Evolutionary conservation across 192 early-diverging fungal genomes (phyloP).

Genomic region (Gaertneriomyces semiglobifer): DNA sequence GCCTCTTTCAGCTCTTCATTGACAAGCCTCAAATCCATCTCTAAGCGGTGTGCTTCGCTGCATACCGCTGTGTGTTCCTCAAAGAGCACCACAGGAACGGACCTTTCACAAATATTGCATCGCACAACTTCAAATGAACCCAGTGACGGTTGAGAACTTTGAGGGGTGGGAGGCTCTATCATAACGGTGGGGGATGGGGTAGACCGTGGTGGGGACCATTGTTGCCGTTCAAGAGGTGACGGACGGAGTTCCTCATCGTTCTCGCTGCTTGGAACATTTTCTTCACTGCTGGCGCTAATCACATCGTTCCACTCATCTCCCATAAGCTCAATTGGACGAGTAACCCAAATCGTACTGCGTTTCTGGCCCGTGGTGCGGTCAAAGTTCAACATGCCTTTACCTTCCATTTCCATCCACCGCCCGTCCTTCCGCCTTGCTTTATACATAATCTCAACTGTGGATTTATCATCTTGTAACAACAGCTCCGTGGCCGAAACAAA

Average conservation of each 20-base stretch:
- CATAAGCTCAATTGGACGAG: constrained; percentile 55
- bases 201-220: not conserved
- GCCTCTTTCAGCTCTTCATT: constrained; percentile 69
- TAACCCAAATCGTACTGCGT: constrained; percentile 74
- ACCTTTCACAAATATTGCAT: constrained; percentile 76
- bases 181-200: constrained; percentile 2
- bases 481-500: constrained; percentile 58
- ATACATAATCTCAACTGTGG: constrained; percentile 67
- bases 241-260: constrained; percentile 15
- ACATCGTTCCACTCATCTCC: constrained; percentile 47
- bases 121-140: constrained; percentile 47
- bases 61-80: constrained; percentile 69
- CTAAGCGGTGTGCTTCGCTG: constrained; percentile 68
- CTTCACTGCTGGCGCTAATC: constrained; percentile 22
- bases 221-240: not conserved
- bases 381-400: constrained; percentile 80
- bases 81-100: constrained; percentile 67
- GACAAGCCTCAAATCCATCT: constrained; percentile 71
- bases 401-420: constrained; percentile 67
- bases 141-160: not conserved
- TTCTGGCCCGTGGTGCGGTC: constrained; percentile 62
- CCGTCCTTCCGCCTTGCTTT: constrained; percentile 49
- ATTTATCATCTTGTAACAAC: constrained; percentile 54
- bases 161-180: constrained; percentile 9
- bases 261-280: constrained; percentile 23